phyloP scores from a whole-genome alignment of 441 rosid species.

The Eugenia klotzschiana region DNA sequence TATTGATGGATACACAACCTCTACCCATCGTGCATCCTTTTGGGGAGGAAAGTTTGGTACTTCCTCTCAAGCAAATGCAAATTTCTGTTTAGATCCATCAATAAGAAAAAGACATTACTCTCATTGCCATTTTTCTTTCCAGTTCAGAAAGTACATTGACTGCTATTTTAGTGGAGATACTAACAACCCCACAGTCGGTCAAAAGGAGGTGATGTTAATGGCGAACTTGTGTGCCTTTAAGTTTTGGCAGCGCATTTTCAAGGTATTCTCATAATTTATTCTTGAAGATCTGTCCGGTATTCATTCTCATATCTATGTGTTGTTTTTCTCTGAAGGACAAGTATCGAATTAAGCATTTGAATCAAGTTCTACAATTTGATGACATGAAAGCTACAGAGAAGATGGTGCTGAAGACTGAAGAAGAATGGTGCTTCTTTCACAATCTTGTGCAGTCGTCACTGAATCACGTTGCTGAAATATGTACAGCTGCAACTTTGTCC shows the following conservation, averaged over 20 bases:
- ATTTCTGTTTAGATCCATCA: conserved; percentile 1
- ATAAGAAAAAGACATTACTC: conserved; percentile 1
- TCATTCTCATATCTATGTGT: conserved; percentile 1
- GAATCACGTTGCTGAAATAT: conserved; percentile 56
- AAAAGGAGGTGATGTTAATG: conserved; percentile 44
- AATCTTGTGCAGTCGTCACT: conserved; percentile 61
- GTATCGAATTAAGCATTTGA: conserved; percentile 59
- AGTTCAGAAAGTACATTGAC: conserved; percentile 50
- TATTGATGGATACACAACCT: conserved; percentile 75
- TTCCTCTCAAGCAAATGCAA: conserved; percentile 6
- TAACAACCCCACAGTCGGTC: conserved; percentile 32
- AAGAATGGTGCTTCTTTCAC: conserved; percentile 87
- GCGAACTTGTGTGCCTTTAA: conserved; percentile 72
- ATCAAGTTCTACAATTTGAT: conserved; percentile 23
- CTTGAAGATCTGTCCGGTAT: not conserved
- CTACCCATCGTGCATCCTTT: conserved; percentile 73
- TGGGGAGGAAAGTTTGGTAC: conserved; percentile 69
- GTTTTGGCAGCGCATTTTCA: conserved; percentile 81
- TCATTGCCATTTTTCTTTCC: conserved; percentile 10
- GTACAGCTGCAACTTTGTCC: conserved; percentile 22
- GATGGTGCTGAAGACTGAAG: conserved; percentile 45
- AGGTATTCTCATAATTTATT: conserved; percentile 22
- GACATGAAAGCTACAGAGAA: conserved; percentile 22
- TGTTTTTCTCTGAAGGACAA: conserved; percentile 44
- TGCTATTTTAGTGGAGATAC: conserved; percentile 39